Percentiles rank a stretch among this genome's conserved stretches.
phyloP scores from a whole-genome alignment of 441 rosid genomes.

The Croton setiger region DNA sequence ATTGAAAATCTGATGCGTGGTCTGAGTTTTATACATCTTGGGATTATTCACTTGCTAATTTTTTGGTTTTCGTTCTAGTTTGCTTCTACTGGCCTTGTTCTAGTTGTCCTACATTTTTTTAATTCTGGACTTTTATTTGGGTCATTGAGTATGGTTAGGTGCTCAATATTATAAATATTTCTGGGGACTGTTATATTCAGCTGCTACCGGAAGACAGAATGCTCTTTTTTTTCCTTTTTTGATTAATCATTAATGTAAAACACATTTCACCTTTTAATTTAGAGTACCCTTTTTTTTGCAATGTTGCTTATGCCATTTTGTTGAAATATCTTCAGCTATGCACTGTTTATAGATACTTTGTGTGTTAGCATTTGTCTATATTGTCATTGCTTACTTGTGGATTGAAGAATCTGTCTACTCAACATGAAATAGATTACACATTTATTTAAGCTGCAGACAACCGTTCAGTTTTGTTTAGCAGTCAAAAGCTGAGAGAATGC shows the following conservation, averaged over 20 bases:
- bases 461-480: constrained; percentile 8
- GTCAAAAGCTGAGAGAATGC: constrained; percentile 15
- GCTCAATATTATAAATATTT: constrained; percentile 5
- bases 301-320: not conserved
- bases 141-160: constrained; percentile 6
- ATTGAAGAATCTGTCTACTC: constrained; percentile 1
- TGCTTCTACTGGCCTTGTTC: not conserved
- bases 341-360: not conserved
- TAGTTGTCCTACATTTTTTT: not conserved
- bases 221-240: not conserved
- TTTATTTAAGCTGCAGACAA: constrained; percentile 7
- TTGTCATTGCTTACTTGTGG: constrained; percentile 1
- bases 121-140: not conserved
- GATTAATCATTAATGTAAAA: not conserved
- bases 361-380: not conserved
- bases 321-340: not conserved
- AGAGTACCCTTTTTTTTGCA: not conserved
- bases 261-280: not conserved
- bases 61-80: constrained; percentile 5
- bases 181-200: not conserved
- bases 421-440: not conserved
- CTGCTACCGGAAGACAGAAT: not conserved
- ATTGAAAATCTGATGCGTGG: constrained; percentile 1
- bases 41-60: not conserved
- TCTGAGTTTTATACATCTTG: not conserved